Evolutionary conservation across 441 rosid species (phyloP), one percentile per base, ranked within the genome.

Genomic region (Adansonia rubrostipa): DNA sequence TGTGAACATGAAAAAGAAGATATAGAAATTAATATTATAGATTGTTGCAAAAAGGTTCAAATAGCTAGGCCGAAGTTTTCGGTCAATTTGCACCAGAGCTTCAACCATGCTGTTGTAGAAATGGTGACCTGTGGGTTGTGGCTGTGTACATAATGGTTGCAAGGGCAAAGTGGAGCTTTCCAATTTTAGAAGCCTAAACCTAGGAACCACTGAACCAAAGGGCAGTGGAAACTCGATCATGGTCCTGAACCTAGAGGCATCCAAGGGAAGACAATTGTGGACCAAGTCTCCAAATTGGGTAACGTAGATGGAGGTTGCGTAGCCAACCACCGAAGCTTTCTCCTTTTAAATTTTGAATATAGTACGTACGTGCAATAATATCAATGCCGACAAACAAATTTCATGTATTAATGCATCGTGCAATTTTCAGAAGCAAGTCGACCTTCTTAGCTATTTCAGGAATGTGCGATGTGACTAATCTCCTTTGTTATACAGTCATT

Each of bases 151-250:
- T 60, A 60, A 24, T 19, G 65, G 10, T 24, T 20, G 1, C 28
- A 24, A 24, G 33, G 28, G 65, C 13, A 2, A 24, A 10, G 33
- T 60, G 65, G 33, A 60, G 65, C 24, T 22, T 53, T 53, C 17
- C 9, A 14, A 53, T 53, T 11, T 2, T 60, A 24, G 65, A 22
- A 60, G 33, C 14, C 36, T 53, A 53, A 13, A 53, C 48, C 58
- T 54, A 15, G 9, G 48, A 54, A 54, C 58, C 58, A 54, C 58
- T 54, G 58, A 60, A 60, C 65, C 65, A 11, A 24, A 61, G 65
- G 14, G 65, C 11, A 61, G 60, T n/a, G 60, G 22, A 56, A n/a
- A 56, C 15, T 56, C 8, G 65, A 28, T 61, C 2, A 17, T 72
- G 64, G 57, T 47, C 48, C 33, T 28, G 11, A 62, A 28, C 17